Evolutionary conservation across 1,284 basidiomycete genomes (phyloP), one percentile per base, ranked within the genome.

Genomic region (Meira miltonrushii): DNA sequence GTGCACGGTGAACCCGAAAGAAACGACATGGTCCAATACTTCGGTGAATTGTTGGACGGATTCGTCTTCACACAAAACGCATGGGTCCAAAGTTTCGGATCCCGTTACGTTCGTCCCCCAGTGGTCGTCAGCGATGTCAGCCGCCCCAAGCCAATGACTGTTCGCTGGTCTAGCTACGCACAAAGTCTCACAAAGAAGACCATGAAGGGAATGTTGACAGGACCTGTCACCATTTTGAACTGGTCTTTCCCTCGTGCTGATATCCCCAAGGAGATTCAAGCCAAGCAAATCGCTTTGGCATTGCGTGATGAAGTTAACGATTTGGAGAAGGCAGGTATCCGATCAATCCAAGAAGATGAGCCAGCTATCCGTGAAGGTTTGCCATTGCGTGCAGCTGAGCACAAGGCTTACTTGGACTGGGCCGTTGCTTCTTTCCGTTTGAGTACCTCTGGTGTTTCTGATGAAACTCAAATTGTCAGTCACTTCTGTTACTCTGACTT

Each of bases 171-270:
- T 68, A 85, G 86, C 77, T 98, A 94, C 81, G 94, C 95, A 61
- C 95, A 98, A 84, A 92, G 89, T 80, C 79, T 97, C 71, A 90
- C 93, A 73, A 82, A 86, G 80, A 88, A 87, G 81, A 92, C 94
- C 77, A 94, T 99, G 90, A 99, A 99, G 88, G 94, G 94, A 74
- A 98, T 98, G 95, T 75, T 81, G 66, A 94, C 94, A 64, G 92
- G 93, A 66, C 79, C 79, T 46, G 79, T 81, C 65, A 81, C 79
- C 59, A 96, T 98, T 82, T 86, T 98, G 81, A 97, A 97, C 86
- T 98, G 95, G 95, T 98, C 95, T 46, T 99, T 98, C 94, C 95
- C 95, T 77, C 94, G 95, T 82, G 92, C 91, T 71, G 95, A 99
- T 80, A 88, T 98, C 75, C 86, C 89, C 63, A 90, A 91, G 81